Conservation (phyloP, 768 basidiomycete species). For the Clitopilus passeckerianus region DNA sequence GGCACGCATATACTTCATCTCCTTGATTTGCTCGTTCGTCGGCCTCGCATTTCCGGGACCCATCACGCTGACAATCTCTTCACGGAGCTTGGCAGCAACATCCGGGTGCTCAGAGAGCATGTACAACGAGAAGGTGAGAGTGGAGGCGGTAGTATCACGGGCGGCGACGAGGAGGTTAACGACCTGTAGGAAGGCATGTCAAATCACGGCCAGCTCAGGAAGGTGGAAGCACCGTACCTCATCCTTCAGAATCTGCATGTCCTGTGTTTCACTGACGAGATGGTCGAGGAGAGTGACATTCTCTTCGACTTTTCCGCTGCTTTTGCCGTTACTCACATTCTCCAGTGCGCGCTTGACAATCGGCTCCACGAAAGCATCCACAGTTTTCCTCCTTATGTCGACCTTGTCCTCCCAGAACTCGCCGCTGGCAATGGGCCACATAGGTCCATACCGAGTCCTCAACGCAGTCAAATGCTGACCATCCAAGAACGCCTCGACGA, state of each 20-base stretch:
- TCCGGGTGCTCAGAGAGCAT: constrained; percentile 49
- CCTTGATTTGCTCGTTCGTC: constrained; percentile 49
- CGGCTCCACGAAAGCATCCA: constrained; percentile 48
- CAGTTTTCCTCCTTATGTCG: constrained; percentile 36
- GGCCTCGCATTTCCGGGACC: constrained; percentile 35
- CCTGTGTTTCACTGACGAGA: constrained; percentile 49
- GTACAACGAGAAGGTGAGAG: constrained; percentile 50
- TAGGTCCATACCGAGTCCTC: constrained; percentile 32
- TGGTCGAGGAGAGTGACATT: constrained; percentile 44
- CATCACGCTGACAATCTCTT: constrained; percentile 42
- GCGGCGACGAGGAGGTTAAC: constrained; percentile 40
- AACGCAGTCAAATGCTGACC: constrained; percentile 37
- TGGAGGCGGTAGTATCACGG: constrained; percentile 45
- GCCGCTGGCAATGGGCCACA: constrained; percentile 38
- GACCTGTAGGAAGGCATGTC: constrained; percentile 5
- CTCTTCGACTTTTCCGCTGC: constrained; percentile 8
- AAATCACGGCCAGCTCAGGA: not conserved
- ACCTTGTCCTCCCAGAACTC: constrained; percentile 51
- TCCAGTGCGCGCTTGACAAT: constrained; percentile 43
- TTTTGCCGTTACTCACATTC: constrained; percentile 13
- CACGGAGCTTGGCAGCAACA: constrained; percentile 38
- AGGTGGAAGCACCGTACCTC: constrained; percentile 8
- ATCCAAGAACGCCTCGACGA: constrained; percentile 44
- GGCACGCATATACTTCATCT: constrained; percentile 56
- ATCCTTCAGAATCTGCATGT: constrained; percentile 26